phyloP scores from a whole-genome alignment of 2,329 filamentous ascomycete genomes.

The Cladophialophora yegresii region DNA sequence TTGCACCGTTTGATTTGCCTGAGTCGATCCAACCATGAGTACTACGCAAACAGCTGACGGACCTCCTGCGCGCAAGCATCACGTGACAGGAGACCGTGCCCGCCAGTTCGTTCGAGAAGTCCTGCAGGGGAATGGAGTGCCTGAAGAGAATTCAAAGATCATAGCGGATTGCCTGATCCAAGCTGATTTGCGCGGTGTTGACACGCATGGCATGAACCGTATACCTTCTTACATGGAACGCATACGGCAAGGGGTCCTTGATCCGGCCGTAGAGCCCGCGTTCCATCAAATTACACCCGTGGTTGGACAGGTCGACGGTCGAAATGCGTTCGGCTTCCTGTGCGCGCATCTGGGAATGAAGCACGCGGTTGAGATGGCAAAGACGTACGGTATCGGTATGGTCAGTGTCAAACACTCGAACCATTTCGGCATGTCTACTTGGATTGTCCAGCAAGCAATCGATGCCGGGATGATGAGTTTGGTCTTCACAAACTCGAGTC shows the following conservation, averaged over 20 bases:
- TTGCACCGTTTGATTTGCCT: background rate
- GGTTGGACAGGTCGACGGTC: slow-evolving; percentile 66
- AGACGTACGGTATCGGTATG: slow-evolving; percentile 70
- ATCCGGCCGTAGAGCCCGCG: slow-evolving; percentile 60
- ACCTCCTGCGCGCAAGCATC: background rate
- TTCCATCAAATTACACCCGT: slow-evolving; percentile 67
- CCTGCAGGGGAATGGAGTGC: slow-evolving; percentile 59
- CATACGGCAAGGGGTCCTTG: slow-evolving; percentile 68
- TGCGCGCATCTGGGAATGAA: slow-evolving; percentile 67
- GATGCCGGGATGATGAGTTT: slow-evolving; percentile 70
- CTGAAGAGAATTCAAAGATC: slow-evolving; percentile 59
- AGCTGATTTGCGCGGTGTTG: slow-evolving; percentile 75
- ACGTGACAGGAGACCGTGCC: background rate
- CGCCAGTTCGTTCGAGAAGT: slow-evolving; percentile 8
- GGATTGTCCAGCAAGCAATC: slow-evolving; percentile 75
- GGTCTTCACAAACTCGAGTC: slow-evolving; percentile 71
- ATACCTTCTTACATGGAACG: slow-evolving; percentile 76
- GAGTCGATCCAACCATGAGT: background rate
- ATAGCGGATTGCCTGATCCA: slow-evolving; percentile 69
- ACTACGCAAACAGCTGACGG: background rate
- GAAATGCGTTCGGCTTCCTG: slow-evolving; percentile 75
- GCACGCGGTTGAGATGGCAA: slow-evolving; percentile 67
- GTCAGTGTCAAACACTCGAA: slow-evolving; percentile 74
- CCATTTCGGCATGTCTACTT: slow-evolving; percentile 81
- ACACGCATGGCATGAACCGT: slow-evolving; percentile 76